Evolutionary conservation across 768 basidiomycete genomes (phyloP).

Genomic region (Heimioporus sp.): DNA sequence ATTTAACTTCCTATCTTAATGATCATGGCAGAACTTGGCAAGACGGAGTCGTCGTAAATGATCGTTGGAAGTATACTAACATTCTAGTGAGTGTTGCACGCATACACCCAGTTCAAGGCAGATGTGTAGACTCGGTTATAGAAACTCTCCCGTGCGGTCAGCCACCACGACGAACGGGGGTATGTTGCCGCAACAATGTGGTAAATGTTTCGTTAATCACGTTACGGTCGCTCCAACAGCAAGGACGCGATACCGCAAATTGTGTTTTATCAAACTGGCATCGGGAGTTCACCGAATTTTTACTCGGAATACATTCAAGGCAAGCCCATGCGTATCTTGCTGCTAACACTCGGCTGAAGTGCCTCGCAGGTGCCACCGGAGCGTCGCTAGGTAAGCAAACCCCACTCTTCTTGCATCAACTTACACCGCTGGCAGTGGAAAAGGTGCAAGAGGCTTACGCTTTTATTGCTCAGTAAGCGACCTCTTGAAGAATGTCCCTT

Average conservation of each 20-base stretch:
- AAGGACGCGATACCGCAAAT: constrained; percentile 52
- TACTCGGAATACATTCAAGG: constrained; percentile 64
- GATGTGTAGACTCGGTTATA: constrained; percentile 16
- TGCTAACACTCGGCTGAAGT: constrained; percentile 6
- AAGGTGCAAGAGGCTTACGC: constrained; percentile 79
- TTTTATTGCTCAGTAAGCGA: constrained; percentile 74
- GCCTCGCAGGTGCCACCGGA: constrained; percentile 56
- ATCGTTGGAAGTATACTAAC: constrained; percentile 53
- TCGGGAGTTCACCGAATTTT: constrained; percentile 55
- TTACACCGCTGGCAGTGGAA: constrained; percentile 44
- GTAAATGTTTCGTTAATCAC: background rate
- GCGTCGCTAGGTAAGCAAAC: constrained; percentile 49
- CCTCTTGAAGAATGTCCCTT: background rate
- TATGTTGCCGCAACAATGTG: constrained; percentile 8
- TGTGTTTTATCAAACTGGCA: constrained; percentile 63
- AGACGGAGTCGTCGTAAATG: constrained; percentile 49
- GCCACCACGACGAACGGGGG: constrained; percentile 46
- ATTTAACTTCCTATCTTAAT: constrained; percentile 1
- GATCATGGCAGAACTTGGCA: constrained; percentile 60
- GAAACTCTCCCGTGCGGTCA: constrained; percentile 54
- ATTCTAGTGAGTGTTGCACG: constrained; percentile 41
- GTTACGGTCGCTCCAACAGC: constrained; percentile 11
- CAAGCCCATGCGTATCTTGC: constrained; percentile 18
- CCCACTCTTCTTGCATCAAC: background rate
- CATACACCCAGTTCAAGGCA: background rate